A percentile compares a stretch with the other conserved stretches of the same genome.
Conservation (phyloP, 805 yeast genomes). For the Myxozyma vanderwaltii region DNA sequence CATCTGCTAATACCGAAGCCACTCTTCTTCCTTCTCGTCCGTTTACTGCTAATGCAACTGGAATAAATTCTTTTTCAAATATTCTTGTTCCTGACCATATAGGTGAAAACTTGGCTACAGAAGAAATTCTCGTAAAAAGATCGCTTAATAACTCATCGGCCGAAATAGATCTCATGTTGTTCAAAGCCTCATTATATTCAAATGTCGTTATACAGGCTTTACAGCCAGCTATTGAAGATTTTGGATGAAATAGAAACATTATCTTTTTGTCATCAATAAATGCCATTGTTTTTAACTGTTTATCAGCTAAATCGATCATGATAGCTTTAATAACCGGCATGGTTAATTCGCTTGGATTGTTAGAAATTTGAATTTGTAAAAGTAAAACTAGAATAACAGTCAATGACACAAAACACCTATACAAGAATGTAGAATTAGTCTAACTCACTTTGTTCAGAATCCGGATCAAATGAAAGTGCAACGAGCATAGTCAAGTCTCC, state of each 20-base stretch:
- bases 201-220: background rate
- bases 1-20: constrained; percentile 31
- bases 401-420: background rate
- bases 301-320: background rate
- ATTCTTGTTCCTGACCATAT: constrained; percentile 14
- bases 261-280: constrained; percentile 27
- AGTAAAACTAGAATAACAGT: constrained; percentile 7
- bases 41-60: constrained; percentile 29
- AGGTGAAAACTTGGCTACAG: background rate
- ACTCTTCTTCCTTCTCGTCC: constrained; percentile 33
- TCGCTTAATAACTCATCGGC: background rate
- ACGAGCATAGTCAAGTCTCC: background rate
- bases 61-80: constrained; percentile 20
- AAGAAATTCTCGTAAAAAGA: background rate
- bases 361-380: constrained; percentile 11
- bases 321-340: constrained; percentile 3
- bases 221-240: background rate
- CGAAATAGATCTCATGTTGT: background rate
- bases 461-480: background rate
- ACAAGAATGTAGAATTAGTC: background rate
- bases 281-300: constrained; percentile 4
- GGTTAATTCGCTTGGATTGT: constrained; percentile 5
- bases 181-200: background rate
- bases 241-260: constrained; percentile 21
- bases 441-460: background rate